These are phyloP conservation scores for Puccinia coronata DNA, from an alignment of 1,284 basidiomycete genomes.

Conservation along the genomic window DNA sequence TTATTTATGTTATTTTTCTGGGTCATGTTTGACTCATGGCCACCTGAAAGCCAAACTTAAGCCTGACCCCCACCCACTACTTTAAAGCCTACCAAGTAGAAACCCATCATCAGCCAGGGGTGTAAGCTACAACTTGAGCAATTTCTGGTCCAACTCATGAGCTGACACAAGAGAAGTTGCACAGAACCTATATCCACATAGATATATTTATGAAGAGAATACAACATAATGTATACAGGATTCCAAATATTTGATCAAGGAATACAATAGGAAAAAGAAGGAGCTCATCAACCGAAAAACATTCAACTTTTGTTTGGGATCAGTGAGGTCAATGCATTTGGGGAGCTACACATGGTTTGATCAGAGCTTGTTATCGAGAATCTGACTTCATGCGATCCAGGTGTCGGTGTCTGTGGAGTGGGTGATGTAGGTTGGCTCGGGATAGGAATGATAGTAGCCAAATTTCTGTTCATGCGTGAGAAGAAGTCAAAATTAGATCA, in stretches of 20 bases:
- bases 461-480: not conserved
- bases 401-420: not conserved
- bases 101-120: too few relatives aligned
- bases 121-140: too few relatives aligned
- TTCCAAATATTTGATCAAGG: not conserved
- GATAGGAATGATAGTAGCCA: not conserved
- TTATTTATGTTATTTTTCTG: too few relatives aligned
- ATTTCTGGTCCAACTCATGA: too few relatives aligned
- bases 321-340: not conserved
- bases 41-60: too few relatives aligned
- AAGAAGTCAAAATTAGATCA: not conserved
- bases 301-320: conserved; percentile 5
- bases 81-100: too few relatives aligned
- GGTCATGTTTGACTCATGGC: too few relatives aligned
- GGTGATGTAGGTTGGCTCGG: not conserved
- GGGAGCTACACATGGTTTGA: conserved; percentile 32
- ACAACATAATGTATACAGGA: not conserved
- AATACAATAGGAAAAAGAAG: not conserved
- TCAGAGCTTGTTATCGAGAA: conserved; percentile 23
- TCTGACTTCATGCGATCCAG: not conserved
- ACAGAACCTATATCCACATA: too few relatives aligned
- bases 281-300: not conserved
- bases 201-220: not conserved
- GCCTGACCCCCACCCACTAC: too few relatives aligned
- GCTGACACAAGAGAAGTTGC: too few relatives aligned